A percentile compares a stretch with the other conserved stretches of the same genome.
Evolutionary conservation across 2,329 filamentous ascomycete species (phyloP).

Genomic region (Phoma sp.): DNA sequence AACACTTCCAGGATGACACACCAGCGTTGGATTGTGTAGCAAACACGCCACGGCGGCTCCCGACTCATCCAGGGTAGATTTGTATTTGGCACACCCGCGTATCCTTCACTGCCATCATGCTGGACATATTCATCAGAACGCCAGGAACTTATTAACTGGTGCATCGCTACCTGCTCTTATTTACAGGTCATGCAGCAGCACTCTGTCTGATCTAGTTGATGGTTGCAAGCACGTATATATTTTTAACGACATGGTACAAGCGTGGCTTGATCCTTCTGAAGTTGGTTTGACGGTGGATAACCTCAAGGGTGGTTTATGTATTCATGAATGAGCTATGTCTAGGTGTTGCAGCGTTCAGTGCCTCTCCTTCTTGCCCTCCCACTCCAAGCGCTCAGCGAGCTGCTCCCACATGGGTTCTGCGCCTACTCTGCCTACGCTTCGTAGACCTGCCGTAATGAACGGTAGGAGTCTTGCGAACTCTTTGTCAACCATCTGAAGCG

Average conservation of each 20-base stretch:
- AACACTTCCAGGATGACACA: too few relatives aligned
- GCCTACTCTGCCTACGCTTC: conserved; percentile 76
- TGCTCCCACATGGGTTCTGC: conserved; percentile 79
- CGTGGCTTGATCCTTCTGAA: neutral
- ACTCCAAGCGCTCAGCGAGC: conserved; percentile 79
- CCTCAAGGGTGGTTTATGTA: too few relatives aligned
- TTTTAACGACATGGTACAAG: neutral
- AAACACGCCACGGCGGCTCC: too few relatives aligned
- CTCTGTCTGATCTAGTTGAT: neutral
- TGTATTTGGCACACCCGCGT: too few relatives aligned
- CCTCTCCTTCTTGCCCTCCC: conserved; percentile 38
- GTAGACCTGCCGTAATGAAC: conserved; percentile 76
- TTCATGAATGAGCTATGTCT: too few relatives aligned
- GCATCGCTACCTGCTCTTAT: neutral
- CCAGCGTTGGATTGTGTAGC: too few relatives aligned
- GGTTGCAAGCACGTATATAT: neutral
- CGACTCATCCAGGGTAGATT: too few relatives aligned
- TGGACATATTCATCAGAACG: too few relatives aligned
- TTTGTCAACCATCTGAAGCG: conserved; percentile 64
- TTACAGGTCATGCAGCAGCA: neutral
- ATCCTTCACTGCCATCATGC: too few relatives aligned
- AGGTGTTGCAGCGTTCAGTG: neutral
- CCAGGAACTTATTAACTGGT: too few relatives aligned
- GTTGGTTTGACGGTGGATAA: neutral
- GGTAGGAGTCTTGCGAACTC: conserved; percentile 71